Evolutionary conservation across 352 stramenopile genomes (phyloP).

Genomic region (Peronosclerospora sorghi): DNA sequence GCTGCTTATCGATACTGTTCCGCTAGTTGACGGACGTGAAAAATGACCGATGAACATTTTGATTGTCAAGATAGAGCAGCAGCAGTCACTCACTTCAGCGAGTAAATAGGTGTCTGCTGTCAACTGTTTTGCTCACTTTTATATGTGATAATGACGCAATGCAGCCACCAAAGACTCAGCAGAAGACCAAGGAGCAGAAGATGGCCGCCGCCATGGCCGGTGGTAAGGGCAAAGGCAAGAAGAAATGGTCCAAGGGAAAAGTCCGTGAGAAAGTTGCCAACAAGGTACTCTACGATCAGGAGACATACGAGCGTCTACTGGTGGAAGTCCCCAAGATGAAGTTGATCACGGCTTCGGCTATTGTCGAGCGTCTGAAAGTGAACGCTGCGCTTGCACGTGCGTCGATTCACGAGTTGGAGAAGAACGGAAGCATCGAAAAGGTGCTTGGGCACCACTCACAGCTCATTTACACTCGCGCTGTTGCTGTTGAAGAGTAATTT

Average conservation of each 20-base stretch:
- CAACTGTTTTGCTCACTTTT: background rate
- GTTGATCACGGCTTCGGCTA: conserved; percentile 96
- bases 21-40: no score
- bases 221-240: conserved; percentile 98
- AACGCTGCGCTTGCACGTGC: conserved; percentile 94
- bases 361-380: conserved; percentile 99
- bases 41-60: no score
- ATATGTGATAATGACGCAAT: conserved; percentile 8
- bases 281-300: conserved; percentile 99
- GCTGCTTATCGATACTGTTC: conserved; percentile 2
- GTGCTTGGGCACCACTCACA: conserved; percentile 94
- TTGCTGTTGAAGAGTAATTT: conserved; percentile 68
- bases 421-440: conserved; percentile 92
- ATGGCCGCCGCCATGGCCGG: conserved; percentile 98
- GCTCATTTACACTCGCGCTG: conserved; percentile 97
- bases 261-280: conserved; percentile 98
- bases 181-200: conserved; percentile 99
- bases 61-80: conserved; percentile 1
- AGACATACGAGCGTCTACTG: conserved; percentile 96
- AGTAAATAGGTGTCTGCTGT: no score
- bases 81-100: background rate
- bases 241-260: conserved; percentile 99
- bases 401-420: conserved; percentile 93
- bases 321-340: conserved; percentile 99
- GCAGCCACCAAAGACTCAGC: conserved; percentile 97